Evolutionary conservation across 805 yeast genomes (phyloP), one percentile per base, ranked within the genome.

Genomic region (Kodamaea restingae): DNA sequence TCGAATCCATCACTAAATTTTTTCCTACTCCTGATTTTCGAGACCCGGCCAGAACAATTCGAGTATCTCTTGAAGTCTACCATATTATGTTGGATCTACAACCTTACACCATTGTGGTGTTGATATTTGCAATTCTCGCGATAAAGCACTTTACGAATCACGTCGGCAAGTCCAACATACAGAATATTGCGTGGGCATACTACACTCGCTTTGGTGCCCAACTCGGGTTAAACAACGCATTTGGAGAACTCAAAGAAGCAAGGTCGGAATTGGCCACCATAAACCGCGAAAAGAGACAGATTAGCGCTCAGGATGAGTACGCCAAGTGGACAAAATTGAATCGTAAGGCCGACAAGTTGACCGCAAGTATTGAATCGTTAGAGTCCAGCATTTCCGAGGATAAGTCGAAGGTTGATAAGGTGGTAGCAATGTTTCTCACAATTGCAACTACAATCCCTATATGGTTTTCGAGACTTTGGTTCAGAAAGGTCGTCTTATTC

Each of bases 311-410:
- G 60, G 97, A 93, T 57, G 81, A 93, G 52, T 93, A 91, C 59
- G 96, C 97, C 20, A 81, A 77, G 53, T 93, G 98, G 98, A 95
- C 97, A 1, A 88, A 88, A 58, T 70, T 90, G 45, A 90, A 88
- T 53, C 75, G 98, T 35, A 75, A 72, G 49, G 64, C 73, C 42
- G 88, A 82, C 47, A 71, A 74, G 43, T 53, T 85, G 36, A 68
- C 71, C 32, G 67, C 60, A 11, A 78, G 84, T 43, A 63, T 83
- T 31, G 73, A 69, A 12, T 41, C 49, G 7, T 48, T 76, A 33
- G 72, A 69, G 37, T 55, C 60, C 30, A 51, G 58, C 8, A 52
- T 82, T 10, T 52, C 65, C 4, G 31, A 54, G 7, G 55, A 64
- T 25, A 69, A 70, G 42, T 50, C 61, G 6, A 38, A 38, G 5